Evolutionary conservation across 495 filamentous ascomycete genomes (phyloP).

Genomic region (Parathielavia appendiculata): DNA sequence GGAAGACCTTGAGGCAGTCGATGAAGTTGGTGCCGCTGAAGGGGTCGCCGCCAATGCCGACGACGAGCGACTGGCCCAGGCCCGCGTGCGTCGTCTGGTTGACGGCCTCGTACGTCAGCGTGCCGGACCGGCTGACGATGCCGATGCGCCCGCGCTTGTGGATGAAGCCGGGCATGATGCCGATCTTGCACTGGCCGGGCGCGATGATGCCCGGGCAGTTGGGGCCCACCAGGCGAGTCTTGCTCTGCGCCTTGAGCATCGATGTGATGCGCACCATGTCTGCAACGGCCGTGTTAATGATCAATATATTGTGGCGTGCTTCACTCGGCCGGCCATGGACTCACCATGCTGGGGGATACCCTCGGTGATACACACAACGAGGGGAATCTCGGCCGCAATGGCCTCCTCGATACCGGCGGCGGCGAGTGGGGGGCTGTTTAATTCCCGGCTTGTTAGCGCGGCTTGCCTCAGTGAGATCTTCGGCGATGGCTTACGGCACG

Average conservation of each 20-base stretch:
- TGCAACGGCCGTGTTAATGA: slow-evolving; percentile 30
- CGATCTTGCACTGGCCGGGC: slow-evolving; percentile 97
- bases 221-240: slow-evolving; percentile 92
- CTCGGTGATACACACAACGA: slow-evolving; percentile 97
- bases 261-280: slow-evolving; percentile 99
- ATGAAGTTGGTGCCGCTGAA: slow-evolving; percentile 99
- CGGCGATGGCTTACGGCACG: slow-evolving; percentile 65
- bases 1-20: slow-evolving; percentile 95
- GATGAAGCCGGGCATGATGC: slow-evolving; percentile 99
- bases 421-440: slow-evolving; percentile 75
- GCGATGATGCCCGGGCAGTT: slow-evolving; percentile 99
- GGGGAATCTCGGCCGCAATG: slow-evolving; percentile 81
- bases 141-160: slow-evolving; percentile 98
- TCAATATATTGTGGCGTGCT: not conserved
- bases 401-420: slow-evolving; percentile 96
- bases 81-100: slow-evolving; percentile 98
- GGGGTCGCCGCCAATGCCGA: slow-evolving; percentile 97
- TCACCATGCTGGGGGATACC: slow-evolving; percentile 94
- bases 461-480: not conserved
- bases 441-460: slow-evolving; percentile 10
- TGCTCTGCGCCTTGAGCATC: slow-evolving; percentile 94
- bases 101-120: slow-evolving; percentile 98
- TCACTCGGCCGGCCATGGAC: slow-evolving; percentile 19
- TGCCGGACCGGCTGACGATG: slow-evolving; percentile 97
- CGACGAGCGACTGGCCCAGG: slow-evolving; percentile 93